Evolutionary conservation across 2,329 filamentous ascomycete genomes (phyloP).

Genomic region (Aspergillus puulaauensis): DNA sequence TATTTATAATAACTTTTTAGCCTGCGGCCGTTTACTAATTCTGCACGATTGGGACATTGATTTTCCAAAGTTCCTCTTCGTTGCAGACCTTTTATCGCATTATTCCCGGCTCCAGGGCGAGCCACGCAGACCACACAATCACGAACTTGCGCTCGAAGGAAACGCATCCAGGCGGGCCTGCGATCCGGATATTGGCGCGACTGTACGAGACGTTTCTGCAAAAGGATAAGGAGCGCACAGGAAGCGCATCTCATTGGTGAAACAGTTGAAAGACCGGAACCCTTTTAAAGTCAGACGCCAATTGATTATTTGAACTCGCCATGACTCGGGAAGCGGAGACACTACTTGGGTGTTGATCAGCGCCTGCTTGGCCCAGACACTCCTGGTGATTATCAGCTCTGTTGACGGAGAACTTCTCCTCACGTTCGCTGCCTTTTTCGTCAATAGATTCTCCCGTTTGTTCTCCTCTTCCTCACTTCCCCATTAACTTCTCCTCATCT

Average conservation of each 20-base stretch:
- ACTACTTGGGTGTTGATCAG: constrained; percentile 32
- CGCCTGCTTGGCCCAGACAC: constrained; percentile 24
- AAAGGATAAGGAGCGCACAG: neutral
- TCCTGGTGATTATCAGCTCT: constrained; percentile 19
- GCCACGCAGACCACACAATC: neutral
- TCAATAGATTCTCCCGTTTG: constrained; percentile 18
- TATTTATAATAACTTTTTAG: constrained; percentile 2
- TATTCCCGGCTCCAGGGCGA: neutral
- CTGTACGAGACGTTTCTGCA: constrained; percentile 7
- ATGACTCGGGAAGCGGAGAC: constrained; percentile 29
- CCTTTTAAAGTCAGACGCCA: constrained; percentile 9
- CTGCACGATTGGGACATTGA: neutral
- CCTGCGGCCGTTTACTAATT: neutral
- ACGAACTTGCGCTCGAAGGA: neutral
- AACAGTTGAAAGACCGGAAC: constrained; percentile 4
- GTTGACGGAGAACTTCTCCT: constrained; percentile 14
- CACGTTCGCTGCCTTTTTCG: constrained; percentile 28
- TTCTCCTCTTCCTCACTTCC: constrained; percentile 7
- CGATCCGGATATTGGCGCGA: constrained; percentile 2
- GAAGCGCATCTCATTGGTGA: constrained; percentile 4
- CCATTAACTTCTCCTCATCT: constrained; percentile 5
- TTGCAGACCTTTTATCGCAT: constrained; percentile 4
- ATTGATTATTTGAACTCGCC: constrained; percentile 21
- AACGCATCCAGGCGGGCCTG: neutral
- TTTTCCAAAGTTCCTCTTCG: neutral